Conservation (phyloP, 257 asterid genomes). For the Solanum tarapatanum region DNA sequence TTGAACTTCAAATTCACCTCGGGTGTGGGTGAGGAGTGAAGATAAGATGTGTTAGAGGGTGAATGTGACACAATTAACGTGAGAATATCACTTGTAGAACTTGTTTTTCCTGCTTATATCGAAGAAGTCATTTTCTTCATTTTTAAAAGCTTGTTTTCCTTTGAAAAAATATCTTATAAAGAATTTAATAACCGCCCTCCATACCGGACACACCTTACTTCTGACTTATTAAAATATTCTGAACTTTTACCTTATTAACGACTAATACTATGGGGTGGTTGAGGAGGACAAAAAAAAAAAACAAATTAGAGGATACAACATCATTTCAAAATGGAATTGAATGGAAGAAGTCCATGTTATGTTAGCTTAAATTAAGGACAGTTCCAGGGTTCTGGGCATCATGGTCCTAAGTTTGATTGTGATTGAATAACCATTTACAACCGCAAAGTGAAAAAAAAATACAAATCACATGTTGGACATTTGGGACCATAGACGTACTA, state of each 20-base stretch:
- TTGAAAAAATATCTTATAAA: no score
- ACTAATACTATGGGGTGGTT: not conserved
- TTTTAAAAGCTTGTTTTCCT: not conserved
- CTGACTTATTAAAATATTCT: not conserved
- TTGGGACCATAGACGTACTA: not conserved
- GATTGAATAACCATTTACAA: not conserved
- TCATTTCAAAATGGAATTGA: not conserved
- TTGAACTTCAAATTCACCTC: not conserved
- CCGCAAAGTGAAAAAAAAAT: not conserved
- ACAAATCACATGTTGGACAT: not conserved
- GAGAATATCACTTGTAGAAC: not conserved
- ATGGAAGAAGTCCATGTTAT: not conserved
- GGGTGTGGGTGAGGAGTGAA: not conserved
- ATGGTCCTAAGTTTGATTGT: not conserved
- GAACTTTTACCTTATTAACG: not conserved
- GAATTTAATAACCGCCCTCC: not conserved
- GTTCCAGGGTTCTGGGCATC: not conserved
- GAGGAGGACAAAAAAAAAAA: not conserved
- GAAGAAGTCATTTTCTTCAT: not conserved
- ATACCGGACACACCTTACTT: no score
- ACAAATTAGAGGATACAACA: not conserved
- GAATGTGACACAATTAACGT: not conserved
- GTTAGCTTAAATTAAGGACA: not conserved
- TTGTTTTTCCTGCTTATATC: no score
- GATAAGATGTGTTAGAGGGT: not conserved